These are phyloP conservation scores for Nakaseomyces uthaithaninus DNA, from an alignment of 1,139 yeast genomes.

Conservation along the genomic window DNA sequence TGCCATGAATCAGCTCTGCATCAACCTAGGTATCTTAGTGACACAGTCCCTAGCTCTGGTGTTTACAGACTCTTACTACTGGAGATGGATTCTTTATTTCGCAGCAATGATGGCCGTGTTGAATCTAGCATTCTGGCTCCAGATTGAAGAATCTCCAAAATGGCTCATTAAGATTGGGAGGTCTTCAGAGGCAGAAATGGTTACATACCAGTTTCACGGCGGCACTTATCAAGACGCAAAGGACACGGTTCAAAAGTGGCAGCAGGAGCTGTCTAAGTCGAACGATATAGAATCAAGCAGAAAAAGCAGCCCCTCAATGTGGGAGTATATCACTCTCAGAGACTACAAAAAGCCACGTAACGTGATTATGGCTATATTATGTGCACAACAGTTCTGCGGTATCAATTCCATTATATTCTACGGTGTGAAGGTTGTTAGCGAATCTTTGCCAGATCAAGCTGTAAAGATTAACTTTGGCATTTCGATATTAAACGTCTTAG, in stretches of 20 bases:
- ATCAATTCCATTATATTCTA: constrained; percentile 86
- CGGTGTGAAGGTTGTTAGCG: constrained; percentile 73
- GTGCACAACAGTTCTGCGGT: constrained; percentile 90
- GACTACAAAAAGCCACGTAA: constrained; percentile 50
- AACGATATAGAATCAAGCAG: background rate
- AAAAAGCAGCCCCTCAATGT: constrained; percentile 19
- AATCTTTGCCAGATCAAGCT: constrained; percentile 58
- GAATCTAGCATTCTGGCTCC: constrained; percentile 40
- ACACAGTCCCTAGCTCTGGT: constrained; percentile 67
- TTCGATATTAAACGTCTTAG: constrained; percentile 60
- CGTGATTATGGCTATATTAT: constrained; percentile 65
- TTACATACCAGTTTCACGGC: constrained; percentile 33
- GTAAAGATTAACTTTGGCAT: constrained; percentile 65
- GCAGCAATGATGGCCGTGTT: constrained; percentile 50
- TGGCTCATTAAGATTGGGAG: constrained; percentile 48
- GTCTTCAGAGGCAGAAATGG: constrained; percentile 33
- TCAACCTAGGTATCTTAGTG: constrained; percentile 72
- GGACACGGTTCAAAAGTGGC: constrained; percentile 32
- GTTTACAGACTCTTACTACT: constrained; percentile 56
- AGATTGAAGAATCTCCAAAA: constrained; percentile 72
- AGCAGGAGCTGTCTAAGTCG: constrained; percentile 16
- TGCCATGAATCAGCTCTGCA: constrained; percentile 77
- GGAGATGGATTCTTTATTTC: constrained; percentile 61
- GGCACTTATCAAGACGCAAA: constrained; percentile 23
- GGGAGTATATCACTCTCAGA: constrained; percentile 43